Conservation (phyloP, 495 filamentous ascomycete genomes). For the Lophium mytilinum region DNA sequence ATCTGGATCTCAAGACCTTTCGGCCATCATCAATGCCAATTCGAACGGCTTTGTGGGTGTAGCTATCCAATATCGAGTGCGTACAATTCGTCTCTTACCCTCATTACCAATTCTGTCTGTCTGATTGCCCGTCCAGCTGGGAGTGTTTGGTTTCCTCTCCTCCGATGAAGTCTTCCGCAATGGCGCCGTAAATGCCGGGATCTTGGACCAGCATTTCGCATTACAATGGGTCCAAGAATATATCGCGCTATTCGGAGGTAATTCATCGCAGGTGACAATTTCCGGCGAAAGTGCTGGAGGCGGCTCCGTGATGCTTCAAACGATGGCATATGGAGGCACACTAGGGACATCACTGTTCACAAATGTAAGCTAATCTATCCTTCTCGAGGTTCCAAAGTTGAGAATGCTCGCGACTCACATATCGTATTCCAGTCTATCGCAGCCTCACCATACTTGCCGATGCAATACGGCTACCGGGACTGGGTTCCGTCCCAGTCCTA, state of each 20-base stretch:
- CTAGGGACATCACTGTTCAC: neutral
- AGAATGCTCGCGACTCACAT: neutral
- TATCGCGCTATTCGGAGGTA: conserved; percentile 63
- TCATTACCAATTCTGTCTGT: conserved; percentile 12
- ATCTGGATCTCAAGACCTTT: conserved; percentile 23
- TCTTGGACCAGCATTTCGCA: conserved; percentile 48
- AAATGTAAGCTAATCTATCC: neutral
- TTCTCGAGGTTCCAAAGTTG: neutral
- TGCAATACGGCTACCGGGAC: conserved; percentile 45
- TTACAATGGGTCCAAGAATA: conserved; percentile 65
- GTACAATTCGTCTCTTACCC: conserved; percentile 5
- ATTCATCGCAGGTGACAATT: conserved; percentile 53
- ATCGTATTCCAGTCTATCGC: conserved; percentile 36
- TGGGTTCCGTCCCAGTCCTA: conserved; percentile 46
- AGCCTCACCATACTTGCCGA: conserved; percentile 46
- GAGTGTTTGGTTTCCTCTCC: conserved; percentile 17
- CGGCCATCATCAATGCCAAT: conserved; percentile 26
- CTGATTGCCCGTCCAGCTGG: conserved; percentile 18
- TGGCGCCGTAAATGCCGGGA: conserved; percentile 15
- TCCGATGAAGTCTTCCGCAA: conserved; percentile 9
- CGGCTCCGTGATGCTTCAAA: conserved; percentile 53
- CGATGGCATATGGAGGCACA: conserved; percentile 2
- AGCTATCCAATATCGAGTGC: conserved; percentile 28
- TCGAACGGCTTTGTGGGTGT: conserved; percentile 29
- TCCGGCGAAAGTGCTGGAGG: conserved; percentile 63